These are phyloP conservation scores for Allium fistulosum DNA, from an alignment of 106 monocot species.

Conservation along the genomic window DNA sequence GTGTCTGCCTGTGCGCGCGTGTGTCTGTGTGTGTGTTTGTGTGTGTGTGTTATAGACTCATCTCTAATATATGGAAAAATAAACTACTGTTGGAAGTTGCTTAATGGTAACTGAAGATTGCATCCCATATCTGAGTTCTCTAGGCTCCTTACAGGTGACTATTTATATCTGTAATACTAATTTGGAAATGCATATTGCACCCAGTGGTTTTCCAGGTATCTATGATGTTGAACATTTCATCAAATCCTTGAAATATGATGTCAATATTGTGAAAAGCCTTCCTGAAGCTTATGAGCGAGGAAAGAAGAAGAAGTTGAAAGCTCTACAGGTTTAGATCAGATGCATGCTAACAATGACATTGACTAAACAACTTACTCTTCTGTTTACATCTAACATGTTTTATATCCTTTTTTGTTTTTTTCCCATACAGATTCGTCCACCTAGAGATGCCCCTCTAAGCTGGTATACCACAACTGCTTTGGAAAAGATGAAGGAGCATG, in stretches of 20 bases:
- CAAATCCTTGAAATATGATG: conserved; percentile 65
- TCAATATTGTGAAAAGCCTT: conserved; percentile 59
- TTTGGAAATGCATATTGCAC: conserved; percentile 11
- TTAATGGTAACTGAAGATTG: no score
- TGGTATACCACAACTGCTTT: conserved; percentile 88
- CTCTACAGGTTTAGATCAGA: conserved; percentile 75
- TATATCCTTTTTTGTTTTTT: not conserved
- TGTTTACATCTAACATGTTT: not conserved
- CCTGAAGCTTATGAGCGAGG: conserved; percentile 66
- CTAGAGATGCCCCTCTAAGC: conserved; percentile 83
- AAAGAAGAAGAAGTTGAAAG: conserved; percentile 75
- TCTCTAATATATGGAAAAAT: no score
- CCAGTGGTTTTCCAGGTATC: conserved; percentile 92
- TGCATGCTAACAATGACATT: not conserved
- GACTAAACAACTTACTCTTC: no score
- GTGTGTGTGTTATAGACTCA: no score
- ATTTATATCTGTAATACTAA: conserved; percentile 9
- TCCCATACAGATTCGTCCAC: conserved; percentile 61
- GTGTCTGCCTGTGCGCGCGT: no score
- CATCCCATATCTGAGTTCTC: no score
- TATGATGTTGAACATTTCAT: conserved; percentile 97
- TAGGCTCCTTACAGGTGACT: no score
- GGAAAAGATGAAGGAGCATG: conserved; percentile 79
- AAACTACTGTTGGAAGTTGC: no score
- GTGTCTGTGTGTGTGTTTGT: no score